A percentile compares a stretch with the other conserved stretches of the same genome.
Evolutionary conservation across 164 flowering plant species (phyloP).

Genomic region (Santalum album): DNA sequence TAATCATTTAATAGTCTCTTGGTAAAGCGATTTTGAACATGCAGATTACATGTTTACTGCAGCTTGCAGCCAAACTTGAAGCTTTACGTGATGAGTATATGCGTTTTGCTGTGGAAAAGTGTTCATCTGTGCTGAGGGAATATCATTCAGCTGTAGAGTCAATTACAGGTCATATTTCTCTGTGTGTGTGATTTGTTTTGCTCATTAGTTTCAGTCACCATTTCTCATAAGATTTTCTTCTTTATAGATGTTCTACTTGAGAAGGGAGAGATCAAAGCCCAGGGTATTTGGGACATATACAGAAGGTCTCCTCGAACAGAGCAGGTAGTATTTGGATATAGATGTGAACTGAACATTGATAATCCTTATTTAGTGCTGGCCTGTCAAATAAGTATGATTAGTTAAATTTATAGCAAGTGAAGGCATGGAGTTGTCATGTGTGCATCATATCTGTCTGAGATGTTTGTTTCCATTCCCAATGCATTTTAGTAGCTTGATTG

Average conservation of each 20-base stretch:
- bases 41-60: conserved; percentile 7
- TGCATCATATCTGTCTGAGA: too few relatives aligned
- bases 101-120: conserved; percentile 79
- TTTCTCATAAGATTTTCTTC: conserved; percentile 7
- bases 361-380: too few relatives aligned
- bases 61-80: conserved; percentile 90
- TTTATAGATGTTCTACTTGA: conserved; percentile 73
- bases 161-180: conserved; percentile 53
- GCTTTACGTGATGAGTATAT: conserved; percentile 89
- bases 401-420: too few relatives aligned
- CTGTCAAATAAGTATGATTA: too few relatives aligned
- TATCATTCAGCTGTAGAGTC: conserved; percentile 75
- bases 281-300: conserved; percentile 83
- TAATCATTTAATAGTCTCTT: neutral
- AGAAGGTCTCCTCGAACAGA: conserved; percentile 48
- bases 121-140: conserved; percentile 65
- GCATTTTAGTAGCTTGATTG: too few relatives aligned
- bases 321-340: conserved; percentile 40
- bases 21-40: neutral
- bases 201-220: neutral
- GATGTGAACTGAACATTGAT: too few relatives aligned
- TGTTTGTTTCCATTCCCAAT: too few relatives aligned
- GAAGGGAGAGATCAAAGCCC: conserved; percentile 69
- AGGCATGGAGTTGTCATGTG: too few relatives aligned
- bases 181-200: conserved; percentile 4